Evolutionary conservation across 2,329 filamentous ascomycete genomes (phyloP).

Genomic region (Aspergillus piperis): DNA sequence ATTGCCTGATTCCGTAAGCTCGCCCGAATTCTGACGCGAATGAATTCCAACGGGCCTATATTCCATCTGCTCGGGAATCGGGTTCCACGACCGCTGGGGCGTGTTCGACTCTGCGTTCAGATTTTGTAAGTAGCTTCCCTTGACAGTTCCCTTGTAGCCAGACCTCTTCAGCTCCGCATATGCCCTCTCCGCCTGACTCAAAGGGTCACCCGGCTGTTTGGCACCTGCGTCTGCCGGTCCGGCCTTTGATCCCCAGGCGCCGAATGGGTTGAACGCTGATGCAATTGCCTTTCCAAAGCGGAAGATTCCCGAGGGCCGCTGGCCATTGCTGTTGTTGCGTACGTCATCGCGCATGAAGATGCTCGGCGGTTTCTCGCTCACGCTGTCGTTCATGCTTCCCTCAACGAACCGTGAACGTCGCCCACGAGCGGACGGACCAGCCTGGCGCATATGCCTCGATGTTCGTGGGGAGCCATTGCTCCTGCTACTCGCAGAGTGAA

Average conservation of each 20-base stretch:
- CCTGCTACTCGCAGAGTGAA: slow-evolving; percentile 10
- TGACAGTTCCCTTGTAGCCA: slow-evolving; percentile 49
- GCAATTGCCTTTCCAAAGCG: slow-evolving; percentile 58
- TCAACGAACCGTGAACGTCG: slow-evolving; percentile 70
- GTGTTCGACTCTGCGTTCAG: slow-evolving; percentile 21
- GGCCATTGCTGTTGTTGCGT: slow-evolving; percentile 8
- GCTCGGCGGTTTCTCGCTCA: slow-evolving; percentile 69
- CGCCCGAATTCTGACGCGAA: slow-evolving; percentile 18
- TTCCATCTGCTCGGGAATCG: slow-evolving; percentile 36
- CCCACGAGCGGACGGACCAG: slow-evolving; percentile 35
- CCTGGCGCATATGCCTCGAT: slow-evolving; percentile 11
- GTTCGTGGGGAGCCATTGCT: slow-evolving; percentile 17
- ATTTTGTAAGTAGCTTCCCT: slow-evolving; percentile 33
- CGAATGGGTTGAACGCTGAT: slow-evolving; percentile 56
- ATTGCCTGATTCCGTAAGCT: slow-evolving; percentile 23
- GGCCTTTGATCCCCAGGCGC: slow-evolving; percentile 52
- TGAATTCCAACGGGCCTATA: slow-evolving; percentile 20
- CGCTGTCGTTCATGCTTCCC: slow-evolving; percentile 82
- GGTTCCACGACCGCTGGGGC: slow-evolving; percentile 39
- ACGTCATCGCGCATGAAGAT: slow-evolving; percentile 59
- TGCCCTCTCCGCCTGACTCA: slow-evolving; percentile 52
- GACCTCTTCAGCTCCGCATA: slow-evolving; percentile 58
- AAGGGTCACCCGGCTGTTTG: slow-evolving; percentile 41
- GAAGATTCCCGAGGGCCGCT: slow-evolving; percentile 52
- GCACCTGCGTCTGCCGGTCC: slow-evolving; percentile 35